Evolutionary conservation across 306 rosid species (phyloP).

Genomic region (Cicer cuneatum): DNA sequence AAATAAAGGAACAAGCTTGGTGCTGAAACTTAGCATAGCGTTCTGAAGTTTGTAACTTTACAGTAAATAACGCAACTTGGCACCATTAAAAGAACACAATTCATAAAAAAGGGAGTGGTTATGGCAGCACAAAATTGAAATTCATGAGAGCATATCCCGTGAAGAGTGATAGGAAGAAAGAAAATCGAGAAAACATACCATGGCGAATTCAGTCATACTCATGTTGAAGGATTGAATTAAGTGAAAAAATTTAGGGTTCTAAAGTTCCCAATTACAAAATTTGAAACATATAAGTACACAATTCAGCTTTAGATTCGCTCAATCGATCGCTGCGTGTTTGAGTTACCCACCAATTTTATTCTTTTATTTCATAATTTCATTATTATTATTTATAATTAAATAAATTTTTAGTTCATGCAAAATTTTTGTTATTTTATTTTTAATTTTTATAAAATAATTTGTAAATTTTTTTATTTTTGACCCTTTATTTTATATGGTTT

Average conservation of each 20-base stretch:
- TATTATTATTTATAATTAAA: neutral
- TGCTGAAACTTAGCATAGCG: conserved; percentile 35
- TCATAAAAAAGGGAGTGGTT: conserved; percentile 25
- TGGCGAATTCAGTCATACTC: conserved; percentile 86
- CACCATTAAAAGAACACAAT: neutral
- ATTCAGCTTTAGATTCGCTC: conserved; percentile 18
- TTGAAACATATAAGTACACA: neutral
- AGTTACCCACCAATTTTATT: neutral
- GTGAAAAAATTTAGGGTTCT: conserved; percentile 37
- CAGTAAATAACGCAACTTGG: conserved; percentile 10
- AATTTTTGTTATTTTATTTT: too few relatives aligned
- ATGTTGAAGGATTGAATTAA: conserved; percentile 42
- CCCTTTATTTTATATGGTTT: too few relatives aligned
- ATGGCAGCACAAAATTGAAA: conserved; percentile 33
- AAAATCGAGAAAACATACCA: conserved; percentile 59
- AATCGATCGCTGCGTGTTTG: conserved; percentile 14
- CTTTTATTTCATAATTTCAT: neutral
- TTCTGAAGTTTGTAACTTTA: conserved; percentile 14
- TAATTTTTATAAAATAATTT: too few relatives aligned
- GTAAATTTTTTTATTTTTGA: too few relatives aligned
- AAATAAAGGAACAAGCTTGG: conserved; percentile 28
- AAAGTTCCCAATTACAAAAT: conserved; percentile 42
- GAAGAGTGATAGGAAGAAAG: conserved; percentile 11
- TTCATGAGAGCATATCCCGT: neutral
- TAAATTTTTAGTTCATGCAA: too few relatives aligned